Conservation (phyloP, 2,329 filamentous ascomycete species). For the Scytalidium lignicola region DNA sequence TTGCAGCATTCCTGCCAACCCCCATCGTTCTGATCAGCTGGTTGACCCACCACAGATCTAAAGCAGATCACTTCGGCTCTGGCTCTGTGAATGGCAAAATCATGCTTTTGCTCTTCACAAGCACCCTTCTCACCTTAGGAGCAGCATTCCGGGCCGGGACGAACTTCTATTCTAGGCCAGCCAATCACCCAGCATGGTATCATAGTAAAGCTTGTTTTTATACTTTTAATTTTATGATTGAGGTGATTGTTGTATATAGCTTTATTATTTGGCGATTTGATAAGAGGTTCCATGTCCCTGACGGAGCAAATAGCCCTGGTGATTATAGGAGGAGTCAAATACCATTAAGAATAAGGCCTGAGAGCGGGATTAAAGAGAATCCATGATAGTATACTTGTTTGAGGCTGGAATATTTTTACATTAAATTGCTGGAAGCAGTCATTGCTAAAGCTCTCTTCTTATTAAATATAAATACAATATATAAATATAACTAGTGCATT, state of each 20-base stretch:
- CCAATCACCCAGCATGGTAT: constrained; percentile 59
- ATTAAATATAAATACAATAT: too few species aligned
- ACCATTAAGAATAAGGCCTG: background rate
- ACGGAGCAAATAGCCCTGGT: constrained; percentile 45
- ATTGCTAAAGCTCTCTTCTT: too few species aligned
- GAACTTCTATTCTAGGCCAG: constrained; percentile 45
- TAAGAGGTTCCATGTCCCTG: constrained; percentile 66
- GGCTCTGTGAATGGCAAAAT: constrained; percentile 63
- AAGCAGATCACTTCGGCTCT: constrained; percentile 42
- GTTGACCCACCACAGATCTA: background rate
- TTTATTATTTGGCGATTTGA: constrained; percentile 64
- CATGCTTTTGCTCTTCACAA: constrained; percentile 51
- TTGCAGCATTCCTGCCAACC: constrained; percentile 61
- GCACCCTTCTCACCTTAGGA: constrained; percentile 59
- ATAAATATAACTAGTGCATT: too few species aligned
- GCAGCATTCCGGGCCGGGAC: constrained; percentile 32
- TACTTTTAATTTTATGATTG: constrained; percentile 70
- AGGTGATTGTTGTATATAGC: constrained; percentile 63
- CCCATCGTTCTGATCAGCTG: background rate
- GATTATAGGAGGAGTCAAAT: background rate
- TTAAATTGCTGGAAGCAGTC: too few species aligned
- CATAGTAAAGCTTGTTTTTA: constrained; percentile 71
- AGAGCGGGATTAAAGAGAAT: too few species aligned
- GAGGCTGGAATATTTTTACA: too few species aligned
- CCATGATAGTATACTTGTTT: too few species aligned